Base-by-base conservation (phyloP, 768 basidiomycete genomes). In the Amanita brunnescens region DNA sequence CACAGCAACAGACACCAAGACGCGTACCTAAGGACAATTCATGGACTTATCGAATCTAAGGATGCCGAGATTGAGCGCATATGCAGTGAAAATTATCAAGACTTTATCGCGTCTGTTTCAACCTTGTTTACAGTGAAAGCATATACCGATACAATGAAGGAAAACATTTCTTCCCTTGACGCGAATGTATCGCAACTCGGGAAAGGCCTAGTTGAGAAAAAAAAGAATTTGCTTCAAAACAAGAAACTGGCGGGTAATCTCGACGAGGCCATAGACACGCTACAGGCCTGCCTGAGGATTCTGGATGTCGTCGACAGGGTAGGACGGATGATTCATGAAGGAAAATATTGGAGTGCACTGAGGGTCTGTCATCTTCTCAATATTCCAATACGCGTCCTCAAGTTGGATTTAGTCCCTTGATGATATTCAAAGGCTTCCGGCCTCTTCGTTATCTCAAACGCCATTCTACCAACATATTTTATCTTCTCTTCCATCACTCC, bases 91-190 rank as follows among this genome's bases (percentile, higher is more conserved):
- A 98, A 98, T 66, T 97, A 98, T 61, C 91, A 94, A 68, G 95
- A 98, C 68, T 99, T 99, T 60, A 93, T 97, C 30, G 85, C 87
- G 24, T 96, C 94, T 16, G 93, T 97, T 13, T 91, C 92, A n/a
- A 97, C 93, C 2, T 75, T 99, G 55, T 87, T 97, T 67, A 86
- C 87, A 42, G 91, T 99, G 64, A 87, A 97, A 66, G 91, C 93
- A 16, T 97, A 96, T 62, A 98, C 96, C 33, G 90, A 87, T 58
- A 91, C 86, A 67, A 82, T 99, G 60, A 85, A 90, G 61, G 85
- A 95, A 61, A 89, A 85, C 61, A 96, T 98, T 55, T 79, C 81
- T n/a, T 79, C 87, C 43, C 72, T 98, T 43, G 95, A 99, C 67
- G 72, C 79, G 23, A 90, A 83, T 57, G 91, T 98, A 45, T 83